Conservation (phyloP, 306 rosid species). For the Dryas octopetala region DNA sequence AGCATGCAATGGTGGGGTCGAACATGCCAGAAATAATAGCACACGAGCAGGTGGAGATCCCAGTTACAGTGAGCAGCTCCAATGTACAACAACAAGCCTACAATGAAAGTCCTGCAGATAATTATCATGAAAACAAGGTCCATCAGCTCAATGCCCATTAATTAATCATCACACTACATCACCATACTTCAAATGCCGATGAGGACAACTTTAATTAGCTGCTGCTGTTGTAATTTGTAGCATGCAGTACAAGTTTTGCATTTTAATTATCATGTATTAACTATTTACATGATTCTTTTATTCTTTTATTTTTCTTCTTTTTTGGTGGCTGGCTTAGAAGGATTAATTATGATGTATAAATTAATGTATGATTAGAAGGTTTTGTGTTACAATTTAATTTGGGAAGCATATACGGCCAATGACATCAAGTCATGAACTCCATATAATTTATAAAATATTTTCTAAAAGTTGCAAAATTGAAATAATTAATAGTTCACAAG, state of each 20-base stretch:
- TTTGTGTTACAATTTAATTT: too few relatives aligned
- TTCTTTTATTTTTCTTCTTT: too few relatives aligned
- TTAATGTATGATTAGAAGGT: too few relatives aligned
- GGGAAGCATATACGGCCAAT: too few relatives aligned
- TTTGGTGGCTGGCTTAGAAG: too few relatives aligned
- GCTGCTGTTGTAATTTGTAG: slow-evolving; percentile 18
- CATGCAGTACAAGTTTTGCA: neutral
- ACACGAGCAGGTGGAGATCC: slow-evolving; percentile 52
- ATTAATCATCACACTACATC: neutral
- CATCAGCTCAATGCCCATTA: slow-evolving; percentile 31
- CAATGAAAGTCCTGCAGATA: slow-evolving; percentile 30
- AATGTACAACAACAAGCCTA: slow-evolving; percentile 34
- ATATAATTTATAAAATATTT: too few relatives aligned
- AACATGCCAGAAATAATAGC: slow-evolving; percentile 48
- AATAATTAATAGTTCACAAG: too few relatives aligned
- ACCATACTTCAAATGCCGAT: neutral
- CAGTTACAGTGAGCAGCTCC: slow-evolving; percentile 47
- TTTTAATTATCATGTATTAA: too few relatives aligned
- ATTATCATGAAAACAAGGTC: slow-evolving; percentile 41
- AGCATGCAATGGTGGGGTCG: slow-evolving; percentile 49
- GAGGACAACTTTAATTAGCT: neutral
- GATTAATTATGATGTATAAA: too few relatives aligned
- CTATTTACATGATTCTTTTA: too few relatives aligned
- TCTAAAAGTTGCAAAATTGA: too few relatives aligned
- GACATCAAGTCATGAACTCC: too few relatives aligned